A percentile compares a stretch with the other conserved stretches of the same genome.
phyloP scores from a whole-genome alignment of 2,329 filamentous ascomycete genomes.

The Onygenales sp. region DNA sequence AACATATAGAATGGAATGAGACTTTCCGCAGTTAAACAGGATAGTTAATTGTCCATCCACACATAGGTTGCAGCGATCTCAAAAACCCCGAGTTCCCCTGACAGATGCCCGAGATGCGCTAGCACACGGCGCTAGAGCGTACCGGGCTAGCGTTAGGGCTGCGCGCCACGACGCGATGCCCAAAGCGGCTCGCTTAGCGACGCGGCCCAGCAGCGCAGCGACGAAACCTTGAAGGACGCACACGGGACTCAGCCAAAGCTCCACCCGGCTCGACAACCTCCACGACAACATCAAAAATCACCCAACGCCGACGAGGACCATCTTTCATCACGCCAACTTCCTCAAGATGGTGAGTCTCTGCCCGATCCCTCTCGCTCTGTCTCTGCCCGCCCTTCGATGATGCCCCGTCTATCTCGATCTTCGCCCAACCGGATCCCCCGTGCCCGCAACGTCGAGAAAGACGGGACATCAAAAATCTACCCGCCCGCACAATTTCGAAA shows the following conservation, averaged over 20 bases:
- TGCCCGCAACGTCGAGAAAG: no score
- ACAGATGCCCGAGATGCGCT: not conserved
- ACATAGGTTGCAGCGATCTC: no score
- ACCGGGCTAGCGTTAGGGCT: conserved; percentile 32
- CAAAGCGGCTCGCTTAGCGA: conserved; percentile 12
- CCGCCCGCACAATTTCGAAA: no score
- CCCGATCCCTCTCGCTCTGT: not conserved
- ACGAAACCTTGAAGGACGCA: conserved; percentile 5
- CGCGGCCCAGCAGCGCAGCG: not conserved
- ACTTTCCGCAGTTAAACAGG: no score
- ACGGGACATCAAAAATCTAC: no score
- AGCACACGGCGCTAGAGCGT: conserved; percentile 6
- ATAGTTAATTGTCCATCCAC: no score
- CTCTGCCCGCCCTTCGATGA: no score
- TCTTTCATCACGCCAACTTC: conserved; percentile 32
- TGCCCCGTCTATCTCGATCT: no score
- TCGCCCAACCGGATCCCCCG: no score
- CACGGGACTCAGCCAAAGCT: conserved; percentile 29
- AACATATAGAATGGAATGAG: no score
- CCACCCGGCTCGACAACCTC: conserved; percentile 24
- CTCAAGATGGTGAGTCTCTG: conserved; percentile 37
- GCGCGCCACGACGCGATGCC: conserved; percentile 18
- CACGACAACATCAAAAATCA: conserved; percentile 19
- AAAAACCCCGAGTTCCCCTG: no score
- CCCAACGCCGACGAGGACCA: conserved; percentile 31